These are phyloP conservation scores for Colletotrichum sublineola DNA, from an alignment of 2,329 filamentous ascomycete species.

Conservation along the genomic window DNA sequence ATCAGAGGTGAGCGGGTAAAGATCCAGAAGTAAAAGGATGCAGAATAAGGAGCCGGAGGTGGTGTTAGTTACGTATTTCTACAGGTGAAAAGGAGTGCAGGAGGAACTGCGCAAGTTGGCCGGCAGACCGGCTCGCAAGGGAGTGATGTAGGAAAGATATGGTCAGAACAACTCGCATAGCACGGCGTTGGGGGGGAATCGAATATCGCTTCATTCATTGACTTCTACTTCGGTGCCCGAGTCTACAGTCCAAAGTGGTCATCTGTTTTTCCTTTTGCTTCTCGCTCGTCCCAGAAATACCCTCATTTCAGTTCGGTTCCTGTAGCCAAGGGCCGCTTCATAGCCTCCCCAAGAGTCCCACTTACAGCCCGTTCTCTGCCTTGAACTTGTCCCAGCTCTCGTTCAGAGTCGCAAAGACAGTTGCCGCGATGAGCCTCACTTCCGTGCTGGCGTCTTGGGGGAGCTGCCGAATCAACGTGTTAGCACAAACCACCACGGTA, in stretches of 20 bases:
- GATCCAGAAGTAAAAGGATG: not conserved
- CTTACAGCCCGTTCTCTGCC: conserved; percentile 73
- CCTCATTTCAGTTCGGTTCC: no score
- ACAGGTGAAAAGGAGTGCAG: not conserved
- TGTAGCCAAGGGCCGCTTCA: not conserved
- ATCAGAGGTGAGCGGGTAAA: not conserved
- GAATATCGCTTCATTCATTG: conserved; percentile 35
- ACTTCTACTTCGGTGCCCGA: conserved; percentile 13
- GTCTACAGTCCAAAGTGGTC: not conserved
- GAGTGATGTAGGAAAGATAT: no score
- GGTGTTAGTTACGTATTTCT: not conserved
- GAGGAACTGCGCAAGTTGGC: not conserved
- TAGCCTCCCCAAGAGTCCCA: not conserved
- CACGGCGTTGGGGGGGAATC: conserved; percentile 45
- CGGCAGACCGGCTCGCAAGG: not conserved
- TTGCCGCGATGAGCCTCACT: conserved; percentile 73
- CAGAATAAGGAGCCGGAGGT: no score
- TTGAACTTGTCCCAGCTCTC: conserved; percentile 83
- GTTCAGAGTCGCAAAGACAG: conserved; percentile 77
- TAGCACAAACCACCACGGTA: not conserved
- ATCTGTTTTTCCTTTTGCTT: not conserved
- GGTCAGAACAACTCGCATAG: conserved; percentile 41
- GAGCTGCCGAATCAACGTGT: conserved; percentile 58
- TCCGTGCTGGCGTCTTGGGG: conserved; percentile 75
- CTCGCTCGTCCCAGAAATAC: not conserved